phyloP scores from a whole-genome alignment of 148 eudicot species.

The Heliamphora exappendiculata region DNA sequence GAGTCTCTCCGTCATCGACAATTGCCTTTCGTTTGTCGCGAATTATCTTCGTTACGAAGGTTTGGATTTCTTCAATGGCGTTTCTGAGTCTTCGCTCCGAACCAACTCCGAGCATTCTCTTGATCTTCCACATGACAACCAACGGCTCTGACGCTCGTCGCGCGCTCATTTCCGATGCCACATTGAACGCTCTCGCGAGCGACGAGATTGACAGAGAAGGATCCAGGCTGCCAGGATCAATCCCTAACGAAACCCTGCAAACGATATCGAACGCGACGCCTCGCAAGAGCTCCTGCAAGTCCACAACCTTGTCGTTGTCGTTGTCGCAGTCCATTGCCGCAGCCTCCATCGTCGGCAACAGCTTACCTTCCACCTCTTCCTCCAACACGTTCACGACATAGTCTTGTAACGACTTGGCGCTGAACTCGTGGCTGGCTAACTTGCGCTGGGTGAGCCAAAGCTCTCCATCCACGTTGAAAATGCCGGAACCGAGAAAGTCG shows the following conservation, averaged over 20 bases:
- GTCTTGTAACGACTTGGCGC: conserved; percentile 24
- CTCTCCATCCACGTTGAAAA: conserved; percentile 34
- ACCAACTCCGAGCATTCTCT: conserved; percentile 34
- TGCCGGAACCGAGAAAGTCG: conserved; percentile 32
- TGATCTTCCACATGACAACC: conserved; percentile 33
- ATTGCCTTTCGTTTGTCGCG: conserved; percentile 23
- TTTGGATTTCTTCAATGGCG: conserved; percentile 29
- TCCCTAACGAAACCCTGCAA: conserved; percentile 27
- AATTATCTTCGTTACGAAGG: conserved; percentile 22
- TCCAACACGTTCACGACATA: conserved; percentile 16
- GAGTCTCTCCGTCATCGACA: neutral
- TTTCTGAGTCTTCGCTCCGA: conserved; percentile 40
- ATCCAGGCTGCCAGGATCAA: conserved; percentile 25
- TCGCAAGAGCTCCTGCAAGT: conserved; percentile 35
- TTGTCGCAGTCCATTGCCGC: conserved; percentile 14
- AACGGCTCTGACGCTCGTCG: conserved; percentile 29
- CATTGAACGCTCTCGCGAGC: conserved; percentile 34
- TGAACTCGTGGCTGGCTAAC: conserved; percentile 33
- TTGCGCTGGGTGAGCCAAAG: conserved; percentile 37
- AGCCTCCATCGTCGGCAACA: conserved; percentile 21
- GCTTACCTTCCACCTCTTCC: conserved; percentile 24
- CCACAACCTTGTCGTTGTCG: conserved; percentile 18
- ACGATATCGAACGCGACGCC: conserved; percentile 30
- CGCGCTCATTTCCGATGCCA: conserved; percentile 35
- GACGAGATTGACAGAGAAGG: conserved; percentile 10